phyloP scores from a whole-genome alignment of 805 yeast genomes.

The Ogataea saltuana region DNA sequence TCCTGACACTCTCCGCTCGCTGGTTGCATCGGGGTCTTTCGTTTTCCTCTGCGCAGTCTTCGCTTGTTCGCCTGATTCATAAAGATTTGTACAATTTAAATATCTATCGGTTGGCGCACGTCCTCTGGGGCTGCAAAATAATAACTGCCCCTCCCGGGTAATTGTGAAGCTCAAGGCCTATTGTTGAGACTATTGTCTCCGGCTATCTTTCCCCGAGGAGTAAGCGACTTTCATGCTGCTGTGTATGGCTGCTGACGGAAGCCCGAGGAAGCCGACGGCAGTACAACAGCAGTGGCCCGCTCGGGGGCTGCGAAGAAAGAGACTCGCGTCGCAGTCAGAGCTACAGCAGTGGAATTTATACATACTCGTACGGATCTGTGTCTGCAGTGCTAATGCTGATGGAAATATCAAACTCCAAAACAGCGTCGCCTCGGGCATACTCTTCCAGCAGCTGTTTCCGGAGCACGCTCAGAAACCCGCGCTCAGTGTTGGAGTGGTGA shows the following conservation, averaged over 20 bases:
- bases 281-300: background rate
- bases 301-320: too few relatives aligned
- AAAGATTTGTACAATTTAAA: background rate
- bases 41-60: too few relatives aligned
- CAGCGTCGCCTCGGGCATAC: conserved; percentile 31
- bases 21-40: too few relatives aligned
- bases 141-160: conserved; percentile 1
- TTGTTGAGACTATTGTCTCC: background rate
- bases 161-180: too few relatives aligned
- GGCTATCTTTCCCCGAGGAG: background rate
- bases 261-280: too few relatives aligned
- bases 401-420: conserved; percentile 33
- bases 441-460: conserved; percentile 49
- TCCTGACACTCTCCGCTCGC: too few relatives aligned
- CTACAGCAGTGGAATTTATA: too few relatives aligned
- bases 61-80: background rate
- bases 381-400: conserved; percentile 58
- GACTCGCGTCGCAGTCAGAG: too few relatives aligned
- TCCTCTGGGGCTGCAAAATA: background rate
- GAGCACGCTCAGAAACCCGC: conserved; percentile 70
- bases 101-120: background rate
- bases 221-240: too few relatives aligned
- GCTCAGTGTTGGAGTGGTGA: conserved; percentile 90
- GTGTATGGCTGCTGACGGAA: too few relatives aligned
- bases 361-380: conserved; percentile 55